Evolutionary conservation across 2,329 filamentous ascomycete genomes (phyloP).

Genomic region (Leptoxyphium fumago): DNA sequence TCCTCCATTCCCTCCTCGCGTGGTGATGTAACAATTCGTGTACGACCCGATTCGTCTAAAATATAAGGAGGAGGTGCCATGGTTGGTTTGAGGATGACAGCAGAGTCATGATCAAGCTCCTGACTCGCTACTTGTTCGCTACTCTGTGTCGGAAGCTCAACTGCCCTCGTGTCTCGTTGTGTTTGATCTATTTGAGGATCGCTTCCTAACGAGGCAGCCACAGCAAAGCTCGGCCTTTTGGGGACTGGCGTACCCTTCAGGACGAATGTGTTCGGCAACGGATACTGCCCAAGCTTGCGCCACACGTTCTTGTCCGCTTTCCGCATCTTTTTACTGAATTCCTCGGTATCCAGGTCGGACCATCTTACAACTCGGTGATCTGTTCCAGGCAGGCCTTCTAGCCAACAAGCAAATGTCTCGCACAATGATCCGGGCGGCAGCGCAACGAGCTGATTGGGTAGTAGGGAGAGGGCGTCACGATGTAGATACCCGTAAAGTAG

Average conservation of each 20-base stretch:
- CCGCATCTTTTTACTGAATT: constrained; percentile 7
- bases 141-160: neutral
- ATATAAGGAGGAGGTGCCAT: neutral
- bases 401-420: constrained; percentile 7
- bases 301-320: constrained; percentile 5
- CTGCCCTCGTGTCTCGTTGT: neutral
- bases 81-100: neutral
- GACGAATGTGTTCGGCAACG: constrained; percentile 6
- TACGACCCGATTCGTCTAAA: neutral
- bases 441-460: constrained; percentile 4
- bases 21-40: neutral
- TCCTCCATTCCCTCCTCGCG: neutral
- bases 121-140: neutral
- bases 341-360: constrained; percentile 4
- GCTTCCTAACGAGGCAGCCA: neutral
- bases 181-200: neutral
- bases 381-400: constrained; percentile 5
- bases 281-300: constrained; percentile 6
- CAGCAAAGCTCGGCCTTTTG: neutral
- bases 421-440: constrained; percentile 5
- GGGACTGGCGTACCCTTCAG: neutral
- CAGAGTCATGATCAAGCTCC: neutral
- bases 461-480: constrained; percentile 3
- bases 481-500: constrained; percentile 8
- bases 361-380: constrained; percentile 7